phyloP scores from a whole-genome alignment of 148 eudicot genomes.

The Rheum nobile region DNA sequence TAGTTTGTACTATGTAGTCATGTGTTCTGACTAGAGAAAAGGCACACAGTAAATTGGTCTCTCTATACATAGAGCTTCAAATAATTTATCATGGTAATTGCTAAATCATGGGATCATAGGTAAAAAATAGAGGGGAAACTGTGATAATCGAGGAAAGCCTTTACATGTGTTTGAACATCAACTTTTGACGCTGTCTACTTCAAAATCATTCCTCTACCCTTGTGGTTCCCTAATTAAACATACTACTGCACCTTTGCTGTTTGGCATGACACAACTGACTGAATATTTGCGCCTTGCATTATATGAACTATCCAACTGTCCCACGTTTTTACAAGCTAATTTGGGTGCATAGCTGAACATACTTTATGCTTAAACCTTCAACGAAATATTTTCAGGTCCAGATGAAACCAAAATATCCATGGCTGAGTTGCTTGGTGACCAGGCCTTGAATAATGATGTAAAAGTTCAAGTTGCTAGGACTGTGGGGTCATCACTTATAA shows the following conservation, averaged over 20 bases:
- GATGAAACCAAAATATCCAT: constrained; percentile 68
- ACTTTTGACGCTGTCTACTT: not conserved
- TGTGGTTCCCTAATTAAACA: not conserved
- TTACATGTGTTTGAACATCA: not conserved
- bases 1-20: not conserved
- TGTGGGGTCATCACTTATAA: constrained; percentile 58
- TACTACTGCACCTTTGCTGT: not conserved
- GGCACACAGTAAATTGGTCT: not conserved
- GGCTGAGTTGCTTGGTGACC: constrained; percentile 86
- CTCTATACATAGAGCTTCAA: not conserved
- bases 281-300: not conserved
- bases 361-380: not conserved
- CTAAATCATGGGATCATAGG: not conserved
- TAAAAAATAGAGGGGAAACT: not conserved
- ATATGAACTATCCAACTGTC: not conserved
- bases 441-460: constrained; percentile 67
- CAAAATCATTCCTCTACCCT: not conserved
- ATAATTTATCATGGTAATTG: not conserved
- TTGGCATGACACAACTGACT: not conserved
- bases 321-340: not conserved
- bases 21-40: no score
- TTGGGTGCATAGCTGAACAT: not conserved
- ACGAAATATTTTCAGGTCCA: constrained; percentile 40
- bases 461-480: constrained; percentile 62
- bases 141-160: not conserved